Evolutionary conservation across 2,329 filamentous ascomycete species (phyloP), one percentile per base, ranked within the genome.

Genomic region (Karstenula rhodostoma): DNA sequence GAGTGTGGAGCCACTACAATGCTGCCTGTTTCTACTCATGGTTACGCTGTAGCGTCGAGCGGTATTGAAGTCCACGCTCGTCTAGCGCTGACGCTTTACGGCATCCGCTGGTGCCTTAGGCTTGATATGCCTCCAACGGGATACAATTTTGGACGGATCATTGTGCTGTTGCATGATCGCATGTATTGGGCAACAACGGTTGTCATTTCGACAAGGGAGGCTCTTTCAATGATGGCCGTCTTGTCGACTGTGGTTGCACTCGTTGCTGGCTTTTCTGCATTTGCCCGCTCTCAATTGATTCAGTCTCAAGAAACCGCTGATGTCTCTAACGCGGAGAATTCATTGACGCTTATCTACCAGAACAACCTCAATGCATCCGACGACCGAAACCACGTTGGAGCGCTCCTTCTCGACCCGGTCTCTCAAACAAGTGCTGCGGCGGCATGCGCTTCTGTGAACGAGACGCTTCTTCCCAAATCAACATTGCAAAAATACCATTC

Each of bases 331-430:
- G 68, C 68, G 2, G 66, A 78, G 25, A 82, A 79, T 1, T 85
- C 83, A 1, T 67, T 85, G 56, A 84, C 82, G 0, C 73, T 85
- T 7, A 68, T 85, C 9, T 86, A 83, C 60, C 83, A 85, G 66
- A 86, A 86, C 71, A 85, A 85, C 43, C 74, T 86, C 25, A 86
- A 86, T 66, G 77, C 74, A 8, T 82, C 82, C 0, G 84, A 86
- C 61, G 82, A 85, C 71, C 74, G 69, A 27, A 85, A 85, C 62
- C 84, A 86, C 66, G 74, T 83, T 19, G 80, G 83, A 12, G 83
- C 83, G 3, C 79, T 86, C 46, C 70, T 86, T 8, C 72, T 86
- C 44, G 83, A 84, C 57, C 72, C 80, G 3, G 71, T 80, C 51
- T 66, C 73, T 7, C 73, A 76, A 42, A 67, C 71, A 19, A 71